Base-by-base conservation (phyloP, 805 yeast species). In the Suhomyces faveliae region DNA sequence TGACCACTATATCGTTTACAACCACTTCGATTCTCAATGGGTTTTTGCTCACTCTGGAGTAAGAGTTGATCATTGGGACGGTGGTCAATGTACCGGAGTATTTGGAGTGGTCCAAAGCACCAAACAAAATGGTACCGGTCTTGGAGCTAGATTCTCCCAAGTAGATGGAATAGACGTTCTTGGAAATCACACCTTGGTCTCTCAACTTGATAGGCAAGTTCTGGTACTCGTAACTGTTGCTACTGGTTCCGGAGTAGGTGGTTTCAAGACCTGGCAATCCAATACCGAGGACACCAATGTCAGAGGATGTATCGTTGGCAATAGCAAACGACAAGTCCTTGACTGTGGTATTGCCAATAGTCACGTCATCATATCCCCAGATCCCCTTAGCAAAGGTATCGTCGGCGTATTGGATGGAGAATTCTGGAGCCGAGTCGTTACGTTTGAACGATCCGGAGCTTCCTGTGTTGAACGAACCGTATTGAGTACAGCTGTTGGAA, bases 241-340 rank as follows among this genome's bases (percentile, higher is more conserved):
- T 22, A 19, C 48, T 12, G 13, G 22, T 17, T 22, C 45, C 40
- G 15, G 58, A 43, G 55, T 59, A 64, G 1, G 92, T 85, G 3
- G 80, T 72, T 64, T 90, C 96, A 46, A 87, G 73, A 11, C 82
- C 86, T 4, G 79, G 67, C 43, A 86, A 71, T 9, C 94, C 92
- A 52, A 87, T 80, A 22, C 91, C 90, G 37, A 87, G 65, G 21
- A 88, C 92, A 47, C 95, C 92, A 17, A 49, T 35, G 25, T 49
- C 40, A 20, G 54, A 49, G 5, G 56, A 42, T 38, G 59, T 55
- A 8, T 65, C 63, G 59, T 81, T 80, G 2, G 87, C 95, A 20
- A 89, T 81, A 1, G 95, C 97, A 63, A 90, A 77, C 4, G 89
- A 80, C 24, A 86, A 67, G 47, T 72, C 68, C 0, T 70, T 51